Evolutionary conservation across 1,284 basidiomycete genomes (phyloP), one percentile per base, ranked within the genome.

Genomic region (Macrocystidia cucumis): DNA sequence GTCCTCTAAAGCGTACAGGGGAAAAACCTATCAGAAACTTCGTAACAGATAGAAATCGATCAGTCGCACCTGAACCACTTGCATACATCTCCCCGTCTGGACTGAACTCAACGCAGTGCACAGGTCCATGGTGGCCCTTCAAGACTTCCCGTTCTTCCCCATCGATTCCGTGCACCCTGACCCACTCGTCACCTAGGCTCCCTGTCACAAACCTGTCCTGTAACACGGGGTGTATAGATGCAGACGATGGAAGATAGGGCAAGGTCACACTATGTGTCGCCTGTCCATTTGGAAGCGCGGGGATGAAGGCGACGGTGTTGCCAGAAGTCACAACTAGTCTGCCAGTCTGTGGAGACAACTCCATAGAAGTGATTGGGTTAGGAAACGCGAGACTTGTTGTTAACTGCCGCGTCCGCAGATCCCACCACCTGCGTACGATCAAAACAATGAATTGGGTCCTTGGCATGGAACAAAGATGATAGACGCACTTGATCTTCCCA

Each of bases 81-180:
- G 95, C 95, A 54, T 91, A 98, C 65, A 97, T 76, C 67, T 98
- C 93, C n/a, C 95, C 96, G 56, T 98, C 95, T 0, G 95, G 96
- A 53, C 85, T 89, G 62, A 87, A 98, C 47, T 87, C 83, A 26
- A 96, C 87, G 41, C 86, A 90, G 50, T 96, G 91, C 8, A 96
- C 95, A 9, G 95, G 93, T 9, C 95, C 95, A 55, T 98, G 95
- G 56, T 98, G 96, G 4, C 95, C 95, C 60, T 98, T 98, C 48
- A 95, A 74, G 37, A 97, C 77, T 42, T 98, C 95, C 43, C 76
- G 65, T 63, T 97, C 91, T 53, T 82, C 75, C 1, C 90, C 95
- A n/a, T 84, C 76, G 50, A 91, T 80, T 27, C 88, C 86, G 54
- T 97, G 93, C 21, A 98, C 79, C 27, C 95, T 71, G 14, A 98